Evolutionary conservation across 2,329 filamentous ascomycete species (phyloP), one percentile per base, ranked within the genome.

Genomic region (Diaporthe eres): DNA sequence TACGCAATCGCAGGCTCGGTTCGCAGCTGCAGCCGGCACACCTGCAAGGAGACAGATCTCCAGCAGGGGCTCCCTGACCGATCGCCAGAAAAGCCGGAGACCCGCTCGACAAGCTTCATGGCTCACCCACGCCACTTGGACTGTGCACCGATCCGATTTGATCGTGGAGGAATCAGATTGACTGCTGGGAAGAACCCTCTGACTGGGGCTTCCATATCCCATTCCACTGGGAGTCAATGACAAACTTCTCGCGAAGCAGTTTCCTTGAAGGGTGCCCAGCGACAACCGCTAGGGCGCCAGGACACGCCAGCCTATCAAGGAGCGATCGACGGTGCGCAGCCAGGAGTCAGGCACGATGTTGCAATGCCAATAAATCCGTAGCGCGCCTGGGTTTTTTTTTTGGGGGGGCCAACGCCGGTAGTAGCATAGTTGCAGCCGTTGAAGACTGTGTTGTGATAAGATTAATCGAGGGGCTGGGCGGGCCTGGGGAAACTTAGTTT

Each of bases 401-500:
- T 9, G 7, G 34, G 34, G 34, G 49, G 47, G 13, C 13, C 47
- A 37, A 22, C 10, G 15, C 17, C 15, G 65, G 34, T 39, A 47
- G 22, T 19, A 22, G 63, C 22, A 68, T 19, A 55, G 65, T 68
- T 51, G 22, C 15, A 72, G 71, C 57, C 71, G 71, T 55, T 65
- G 71, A 65, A 19, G 58, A 73, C 25, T 22, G 58, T 44, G n/a
- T 31, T 34, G 31, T 68, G 47, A 53, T 19, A 28, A 73, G n/a
- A 73, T 73, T 73, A 73, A 44, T 65, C 58, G 31, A 63, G 58
- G 71, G 71, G 71, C 71, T 73, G 71, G 58, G 61, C 47, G 71
- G 71, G 58, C 71, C 71, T 73, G 71, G 71, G 58, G 71, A 65
- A 67, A 73, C 71, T 73, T 65, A 65, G 47, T 63, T 63, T 65